Evolutionary conservation across 1,284 basidiomycete genomes (phyloP).

Genomic region (Ceratobasidium sp.): DNA sequence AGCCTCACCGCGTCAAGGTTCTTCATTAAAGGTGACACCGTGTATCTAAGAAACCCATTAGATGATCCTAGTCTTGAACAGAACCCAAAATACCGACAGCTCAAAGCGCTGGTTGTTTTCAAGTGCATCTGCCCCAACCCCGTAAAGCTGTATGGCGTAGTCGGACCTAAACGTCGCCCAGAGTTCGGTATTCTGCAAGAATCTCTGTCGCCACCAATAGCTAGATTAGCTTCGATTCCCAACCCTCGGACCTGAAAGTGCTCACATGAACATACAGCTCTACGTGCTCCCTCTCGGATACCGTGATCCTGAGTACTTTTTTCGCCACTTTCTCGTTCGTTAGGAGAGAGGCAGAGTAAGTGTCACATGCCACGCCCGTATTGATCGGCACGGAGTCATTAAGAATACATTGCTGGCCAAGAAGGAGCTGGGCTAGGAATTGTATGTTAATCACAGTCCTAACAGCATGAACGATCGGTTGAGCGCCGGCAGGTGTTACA

Average conservation of each 20-base stretch:
- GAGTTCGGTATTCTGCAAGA: constrained; percentile 23
- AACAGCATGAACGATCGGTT: constrained; percentile 28
- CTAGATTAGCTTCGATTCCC: neutral
- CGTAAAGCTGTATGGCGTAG: constrained; percentile 36
- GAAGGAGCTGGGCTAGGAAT: constrained; percentile 20
- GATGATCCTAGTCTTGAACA: too few species aligned
- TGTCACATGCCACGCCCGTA: constrained; percentile 35
- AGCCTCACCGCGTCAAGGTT: constrained; percentile 39
- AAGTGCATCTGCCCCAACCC: constrained; percentile 36
- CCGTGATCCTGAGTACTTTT: constrained; percentile 42
- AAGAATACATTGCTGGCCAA: constrained; percentile 36
- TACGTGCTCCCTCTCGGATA: constrained; percentile 27
- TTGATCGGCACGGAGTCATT: constrained; percentile 17
- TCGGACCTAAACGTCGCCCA: constrained; percentile 35
- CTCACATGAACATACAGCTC: constrained; percentile 27
- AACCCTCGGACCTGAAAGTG: neutral
- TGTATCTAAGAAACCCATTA: constrained; percentile 18
- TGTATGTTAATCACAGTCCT: constrained; percentile 31
- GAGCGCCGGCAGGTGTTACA: constrained; percentile 17
- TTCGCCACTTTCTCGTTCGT: constrained; percentile 38
- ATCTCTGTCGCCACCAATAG: constrained; percentile 8
- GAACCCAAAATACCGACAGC: constrained; percentile 2
- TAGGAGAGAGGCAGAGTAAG: constrained; percentile 29
- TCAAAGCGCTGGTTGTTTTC: constrained; percentile 34
- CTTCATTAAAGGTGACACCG: constrained; percentile 39